Percentiles rank a stretch among this genome's conserved stretches.
phyloP scores from a whole-genome alignment of 2,329 filamentous ascomycete species.

The Alternaria alternata region DNA sequence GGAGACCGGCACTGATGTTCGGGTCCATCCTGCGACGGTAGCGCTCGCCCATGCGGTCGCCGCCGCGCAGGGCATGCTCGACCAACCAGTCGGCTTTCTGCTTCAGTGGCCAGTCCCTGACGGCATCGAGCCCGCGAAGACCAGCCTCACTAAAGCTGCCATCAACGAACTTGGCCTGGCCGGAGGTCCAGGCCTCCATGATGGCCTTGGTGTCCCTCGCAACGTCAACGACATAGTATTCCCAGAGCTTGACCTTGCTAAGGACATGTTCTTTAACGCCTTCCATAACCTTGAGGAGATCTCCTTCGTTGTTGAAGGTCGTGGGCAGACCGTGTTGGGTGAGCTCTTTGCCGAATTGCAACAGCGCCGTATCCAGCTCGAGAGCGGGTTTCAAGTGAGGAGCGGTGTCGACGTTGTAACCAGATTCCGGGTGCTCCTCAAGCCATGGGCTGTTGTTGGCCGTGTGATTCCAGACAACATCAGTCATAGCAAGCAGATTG shows the following conservation, averaged over 20 bases:
- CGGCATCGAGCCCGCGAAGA: conserved; percentile 60
- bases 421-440: conserved; percentile 90
- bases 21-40: conserved; percentile 77
- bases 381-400: conserved; percentile 74
- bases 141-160: conserved; percentile 59
- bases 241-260: conserved; percentile 81
- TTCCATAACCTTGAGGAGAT: conserved; percentile 83
- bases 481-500: conserved; percentile 85
- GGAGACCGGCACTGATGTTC: conserved; percentile 71
- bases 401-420: conserved; percentile 91
- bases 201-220: conserved; percentile 74
- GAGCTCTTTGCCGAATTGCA: conserved; percentile 70
- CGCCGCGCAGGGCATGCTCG: conserved; percentile 73
- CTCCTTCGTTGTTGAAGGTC: conserved; percentile 72
- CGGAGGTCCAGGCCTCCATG: conserved; percentile 74
- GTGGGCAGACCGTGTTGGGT: conserved; percentile 76
- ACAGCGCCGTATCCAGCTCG: conserved; percentile 79
- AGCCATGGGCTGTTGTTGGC: conserved; percentile 96
- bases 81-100: conserved; percentile 71
- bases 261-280: conserved; percentile 84
- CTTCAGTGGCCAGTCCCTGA: conserved; percentile 64
- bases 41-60: conserved; percentile 79
- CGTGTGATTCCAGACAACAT: conserved; percentile 98
- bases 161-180: conserved; percentile 64
- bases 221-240: conserved; percentile 88